Conservation (phyloP, 257 asterid genomes). For the Nyctanthes arbortristis region DNA sequence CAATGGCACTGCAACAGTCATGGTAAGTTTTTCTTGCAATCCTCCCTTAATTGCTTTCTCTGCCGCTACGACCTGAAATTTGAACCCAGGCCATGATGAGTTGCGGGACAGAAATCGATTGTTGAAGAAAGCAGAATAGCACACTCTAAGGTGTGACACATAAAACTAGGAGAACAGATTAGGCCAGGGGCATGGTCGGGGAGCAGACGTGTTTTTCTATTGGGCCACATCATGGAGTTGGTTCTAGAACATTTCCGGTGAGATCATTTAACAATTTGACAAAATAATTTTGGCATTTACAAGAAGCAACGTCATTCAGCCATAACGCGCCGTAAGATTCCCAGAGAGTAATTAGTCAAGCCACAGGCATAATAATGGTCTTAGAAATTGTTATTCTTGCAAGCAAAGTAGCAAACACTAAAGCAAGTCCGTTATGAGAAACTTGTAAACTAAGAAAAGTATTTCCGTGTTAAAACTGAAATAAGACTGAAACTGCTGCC, state of each 20-base stretch:
- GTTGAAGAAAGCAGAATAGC: not conserved
- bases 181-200: too few relatives aligned
- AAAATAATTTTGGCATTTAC: not conserved
- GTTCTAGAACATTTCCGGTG: too few relatives aligned
- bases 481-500: not conserved
- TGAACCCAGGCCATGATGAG: not conserved
- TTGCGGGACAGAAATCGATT: not conserved
- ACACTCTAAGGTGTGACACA: too few relatives aligned
- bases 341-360: not conserved
- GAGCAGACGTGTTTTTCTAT: too few relatives aligned
- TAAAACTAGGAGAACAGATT: too few relatives aligned
- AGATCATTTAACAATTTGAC: too few relatives aligned
- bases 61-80: slow-evolving; percentile 73
- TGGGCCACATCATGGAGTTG: too few relatives aligned
- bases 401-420: too few relatives aligned
- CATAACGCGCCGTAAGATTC: not conserved
- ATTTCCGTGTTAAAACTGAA: not conserved
- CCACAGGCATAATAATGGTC: not conserved
- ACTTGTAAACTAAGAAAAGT: not conserved
- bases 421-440: too few relatives aligned
- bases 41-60: slow-evolving; percentile 79
- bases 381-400: not conserved
- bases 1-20: slow-evolving; percentile 94
- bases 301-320: not conserved
- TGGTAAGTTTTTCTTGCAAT: slow-evolving; percentile 82